Base-by-base conservation (phyloP, 2,329 filamentous ascomycete species). In the Pseudogymnoascus sp. region DNA sequence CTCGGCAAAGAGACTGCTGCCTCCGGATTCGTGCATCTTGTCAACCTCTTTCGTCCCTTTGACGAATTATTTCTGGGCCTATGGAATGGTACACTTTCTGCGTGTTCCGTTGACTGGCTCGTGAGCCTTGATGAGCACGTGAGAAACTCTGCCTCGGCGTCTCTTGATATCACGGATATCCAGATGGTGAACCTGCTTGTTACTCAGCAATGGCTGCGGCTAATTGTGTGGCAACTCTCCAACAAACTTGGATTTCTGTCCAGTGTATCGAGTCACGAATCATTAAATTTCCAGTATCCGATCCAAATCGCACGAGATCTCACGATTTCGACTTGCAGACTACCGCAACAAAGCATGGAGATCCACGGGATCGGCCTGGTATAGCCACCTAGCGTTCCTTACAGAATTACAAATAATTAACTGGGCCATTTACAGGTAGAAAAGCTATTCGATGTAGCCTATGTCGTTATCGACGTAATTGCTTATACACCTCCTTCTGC, bases 221-320 rank as follows among this genome's bases (percentile, higher is more conserved):
- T 86, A 1, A 87, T 89, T 75, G 83, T 89, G n/a, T 90, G 87
- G 87, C 87, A 89, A 68, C 80, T 87, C 1, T 86, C 86, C 2
- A 88, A 88, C 68, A 82, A 83, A 18, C 85, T 88, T 67, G 84
- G 85, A 3, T 81, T 85, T 23, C 77, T 89, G 18, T 87, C 84
- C 33, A 84, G 82, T 33, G 79, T 79, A 2, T 79, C 85, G 0
- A 74, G 78, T 5, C 82, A 88, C 63, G 80, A 80, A 65, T 81
- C 83, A 55, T 83, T 87, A 80, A 83, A 79, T 35, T 86, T 86
- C 74, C 79, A 80, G 33, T 87, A 84, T 62, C 84, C 85, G 0
- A 78, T 87, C 28, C 79, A 84, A 38, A 84, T 87, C n/a, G 84
- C 84, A 0, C 76, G 83, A 58, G 83, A 85, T 59, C 78, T 86